phyloP scores from a whole-genome alignment of 2,329 filamentous ascomycete species.

The Diaporthe citri region DNA sequence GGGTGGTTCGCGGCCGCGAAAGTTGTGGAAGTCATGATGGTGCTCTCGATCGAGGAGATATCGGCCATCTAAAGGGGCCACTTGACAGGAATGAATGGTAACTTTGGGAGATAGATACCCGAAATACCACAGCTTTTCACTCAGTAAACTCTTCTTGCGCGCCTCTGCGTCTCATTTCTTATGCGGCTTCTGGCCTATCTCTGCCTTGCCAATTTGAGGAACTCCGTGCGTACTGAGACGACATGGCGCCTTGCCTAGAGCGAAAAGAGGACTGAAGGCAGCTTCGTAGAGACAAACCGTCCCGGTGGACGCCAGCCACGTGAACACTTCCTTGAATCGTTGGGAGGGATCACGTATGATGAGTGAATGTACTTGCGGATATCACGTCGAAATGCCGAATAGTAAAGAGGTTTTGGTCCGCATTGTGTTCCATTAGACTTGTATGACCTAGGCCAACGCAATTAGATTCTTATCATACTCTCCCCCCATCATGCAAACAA shows the following conservation, averaged over 20 bases:
- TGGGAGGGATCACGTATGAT: neutral
- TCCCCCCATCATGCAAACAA: neutral
- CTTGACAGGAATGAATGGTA: neutral
- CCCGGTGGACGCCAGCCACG: neutral
- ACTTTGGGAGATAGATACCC: neutral
- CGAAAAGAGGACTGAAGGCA: neutral
- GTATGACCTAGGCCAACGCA: neutral
- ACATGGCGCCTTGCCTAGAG: neutral
- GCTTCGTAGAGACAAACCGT: neutral
- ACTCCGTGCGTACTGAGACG: neutral
- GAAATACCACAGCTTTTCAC: neutral
- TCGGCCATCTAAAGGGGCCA: neutral
- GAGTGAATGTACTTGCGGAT: neutral
- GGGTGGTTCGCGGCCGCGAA: neutral
- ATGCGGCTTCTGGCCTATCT: neutral
- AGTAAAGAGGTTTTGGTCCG: neutral
- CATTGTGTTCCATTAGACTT: neutral
- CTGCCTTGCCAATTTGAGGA: neutral
- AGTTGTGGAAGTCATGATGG: neutral
- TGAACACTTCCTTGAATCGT: no score
- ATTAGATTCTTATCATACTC: conserved; percentile 12
- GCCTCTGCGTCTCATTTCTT: neutral
- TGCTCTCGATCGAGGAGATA: neutral
- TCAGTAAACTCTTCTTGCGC: neutral
- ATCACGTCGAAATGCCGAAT: neutral